Evolutionary conservation across 371 early-diverging fungal species (phyloP), one percentile per base, ranked within the genome.

Genomic region (Furculomyces boomerangus): DNA sequence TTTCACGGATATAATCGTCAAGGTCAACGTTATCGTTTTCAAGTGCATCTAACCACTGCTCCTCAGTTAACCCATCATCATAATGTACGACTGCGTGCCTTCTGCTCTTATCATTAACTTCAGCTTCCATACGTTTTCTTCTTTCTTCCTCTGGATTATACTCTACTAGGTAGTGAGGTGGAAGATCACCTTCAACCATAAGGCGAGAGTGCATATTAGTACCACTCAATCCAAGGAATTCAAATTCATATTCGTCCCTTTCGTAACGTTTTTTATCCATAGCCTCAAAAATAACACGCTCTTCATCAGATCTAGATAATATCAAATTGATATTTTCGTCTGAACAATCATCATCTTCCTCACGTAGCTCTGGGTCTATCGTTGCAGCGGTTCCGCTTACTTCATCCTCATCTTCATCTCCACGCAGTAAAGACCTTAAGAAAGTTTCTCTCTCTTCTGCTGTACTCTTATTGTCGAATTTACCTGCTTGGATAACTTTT

Each of bases 401-500:
- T 14, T 20, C 39, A 29, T 51, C 32, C 3, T 53, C 53, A 48
- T 53, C 53, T 14, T 54, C 55, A 41, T 54, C 55, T 18, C 30
- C 55, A 62, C 85, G 91, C 49, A 97, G 70, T 22, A 95, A 69
- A 5, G 88, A 77, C 30, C 93, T 79, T 64, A 94, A 64, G 57
- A 91, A 79, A 13, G 79, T 80, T 55, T 94, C 95, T 35, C 93
- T 84, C 60, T 96, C 98, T 60, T 86, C 82, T 29, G 83, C 86
- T 1, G 90, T 85, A 66, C 88, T 86, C 61, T 93, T 90, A 63
- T 98, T 83, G 65, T 98, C 98, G 60, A 92, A 98, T 71, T 94
- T 98, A 54, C 98, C 98, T 32, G 97, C 97, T 63, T 98, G 98
- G 57, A 98, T 98, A 43, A 98, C 91, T 69, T 95, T 95, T 55